Conservation (phyloP, 352 stramenopile species). For the Pythium biforme region DNA sequence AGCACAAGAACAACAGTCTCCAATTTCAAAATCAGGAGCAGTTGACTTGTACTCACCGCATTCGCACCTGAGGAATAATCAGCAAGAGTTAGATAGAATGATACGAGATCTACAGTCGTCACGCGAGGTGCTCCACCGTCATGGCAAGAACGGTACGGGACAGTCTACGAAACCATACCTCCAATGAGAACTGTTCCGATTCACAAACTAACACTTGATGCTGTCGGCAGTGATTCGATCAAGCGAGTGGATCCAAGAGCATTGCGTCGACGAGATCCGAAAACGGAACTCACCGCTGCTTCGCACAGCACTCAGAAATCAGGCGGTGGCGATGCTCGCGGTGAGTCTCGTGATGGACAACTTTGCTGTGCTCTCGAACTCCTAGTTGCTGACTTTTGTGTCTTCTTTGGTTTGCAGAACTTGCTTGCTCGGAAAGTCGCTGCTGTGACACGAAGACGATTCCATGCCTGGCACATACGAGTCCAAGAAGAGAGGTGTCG, state of each 20-base stretch:
- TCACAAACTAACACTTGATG: neutral
- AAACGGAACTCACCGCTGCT: slow-evolving; percentile 16
- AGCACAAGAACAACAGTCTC: neutral
- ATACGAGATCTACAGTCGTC: slow-evolving; percentile 3
- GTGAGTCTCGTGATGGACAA: slow-evolving; percentile 18
- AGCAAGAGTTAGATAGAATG: slow-evolving; percentile 3
- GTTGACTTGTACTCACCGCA: neutral
- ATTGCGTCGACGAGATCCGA: slow-evolving; percentile 50
- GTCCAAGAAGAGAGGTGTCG: slow-evolving; percentile 25
- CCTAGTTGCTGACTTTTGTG: too few species aligned
- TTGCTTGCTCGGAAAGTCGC: neutral
- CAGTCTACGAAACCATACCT: neutral
- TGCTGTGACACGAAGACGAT: slow-evolving; percentile 9
- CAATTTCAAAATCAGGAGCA: neutral
- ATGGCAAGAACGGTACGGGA: slow-evolving; percentile 13
- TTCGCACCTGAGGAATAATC: neutral
- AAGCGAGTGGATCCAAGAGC: slow-evolving; percentile 42
- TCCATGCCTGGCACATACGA: slow-evolving; percentile 32
- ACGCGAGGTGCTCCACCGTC: neutral
- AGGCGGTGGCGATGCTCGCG: slow-evolving; percentile 39
- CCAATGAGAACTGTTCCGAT: neutral
- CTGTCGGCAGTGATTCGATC: slow-evolving; percentile 20
- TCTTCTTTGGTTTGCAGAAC: neutral
- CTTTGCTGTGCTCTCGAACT: too few species aligned
- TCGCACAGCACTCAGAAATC: slow-evolving; percentile 31